Percentiles rank a stretch among this genome's conserved stretches.
phyloP scores from a whole-genome alignment of 2,329 filamentous ascomycete species.

The Cryphonectria radicalis region DNA sequence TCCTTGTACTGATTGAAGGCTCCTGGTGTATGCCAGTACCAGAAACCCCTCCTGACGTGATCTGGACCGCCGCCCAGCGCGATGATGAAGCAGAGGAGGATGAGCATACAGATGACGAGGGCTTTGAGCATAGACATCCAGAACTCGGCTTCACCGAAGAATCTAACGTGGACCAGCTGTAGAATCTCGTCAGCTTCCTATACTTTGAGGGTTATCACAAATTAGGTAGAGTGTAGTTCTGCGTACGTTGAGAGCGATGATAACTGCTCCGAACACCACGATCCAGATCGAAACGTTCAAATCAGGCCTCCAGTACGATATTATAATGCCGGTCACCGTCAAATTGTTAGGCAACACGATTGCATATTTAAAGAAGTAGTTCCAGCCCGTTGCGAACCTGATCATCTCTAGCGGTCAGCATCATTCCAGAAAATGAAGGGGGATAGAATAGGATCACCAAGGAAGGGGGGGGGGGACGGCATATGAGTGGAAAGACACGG shows the following conservation, averaged over 20 bases:
- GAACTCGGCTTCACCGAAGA: constrained; percentile 54
- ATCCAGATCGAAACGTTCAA: constrained; percentile 46
- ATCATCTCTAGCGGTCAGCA: background rate
- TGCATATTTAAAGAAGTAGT: constrained; percentile 52
- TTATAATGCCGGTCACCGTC: constrained; percentile 43
- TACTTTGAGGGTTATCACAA: too few species aligned
- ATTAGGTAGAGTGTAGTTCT: too few species aligned
- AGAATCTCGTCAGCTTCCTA: background rate
- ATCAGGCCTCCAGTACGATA: constrained; percentile 44
- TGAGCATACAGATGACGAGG: constrained; percentile 46
- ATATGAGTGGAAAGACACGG: background rate
- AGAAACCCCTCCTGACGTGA: constrained; percentile 45
- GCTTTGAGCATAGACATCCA: constrained; percentile 52
- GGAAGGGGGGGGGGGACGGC: too few species aligned
- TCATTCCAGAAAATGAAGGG: background rate
- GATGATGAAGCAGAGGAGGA: constrained; percentile 44
- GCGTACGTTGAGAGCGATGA: constrained; percentile 42
- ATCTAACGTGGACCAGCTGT: constrained; percentile 43
- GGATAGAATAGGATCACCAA: background rate
- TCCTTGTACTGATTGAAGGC: constrained; percentile 44
- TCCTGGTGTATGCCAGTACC: constrained; percentile 49
- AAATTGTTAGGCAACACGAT: constrained; percentile 45
- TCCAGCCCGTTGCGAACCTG: constrained; percentile 50
- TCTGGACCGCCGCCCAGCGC: constrained; percentile 46
- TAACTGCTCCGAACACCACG: constrained; percentile 39